Base-by-base conservation (phyloP, 2,329 filamentous ascomycete species). In the Eutypa lata region DNA sequence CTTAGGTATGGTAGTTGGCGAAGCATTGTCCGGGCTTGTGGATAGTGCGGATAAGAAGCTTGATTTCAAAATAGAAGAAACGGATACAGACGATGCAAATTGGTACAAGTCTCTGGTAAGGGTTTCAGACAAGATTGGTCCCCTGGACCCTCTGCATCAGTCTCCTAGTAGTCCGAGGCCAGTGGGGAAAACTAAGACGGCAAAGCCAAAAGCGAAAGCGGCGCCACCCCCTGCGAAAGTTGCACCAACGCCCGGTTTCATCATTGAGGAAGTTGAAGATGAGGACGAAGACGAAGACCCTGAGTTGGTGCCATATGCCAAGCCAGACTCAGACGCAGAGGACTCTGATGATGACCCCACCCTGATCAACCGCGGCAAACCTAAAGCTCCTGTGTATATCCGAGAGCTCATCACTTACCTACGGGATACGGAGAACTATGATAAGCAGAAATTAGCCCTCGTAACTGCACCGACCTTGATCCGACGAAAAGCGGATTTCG, bases 341-440 rank as follows among this genome's bases (percentile, higher is more conserved):
- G 94, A 99, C 66, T 93, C 91, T 0, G 91, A 97, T 53, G 92
- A 97, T 37, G 95, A 99, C 62, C 87, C 94, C 5, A 96, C 91
- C 0, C 76, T 96, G 18, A 81, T 97, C 47, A 87, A 89, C 53
- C 82, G 92, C 14, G 86, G 94, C 69, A 97, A 94, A 62, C 83
- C 88, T 21, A 88, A 83, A 53, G 82, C 91, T 0, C 94, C 94
- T 1, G 91, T 99, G 1, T 97, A 97, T 64, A 88, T 97, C 54
- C 85, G 91, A 45, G 91, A 96, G 62, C 78, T 97, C 11, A 86
- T 97, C 51, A 68, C 77, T 7, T 92, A 87, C 64, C 78, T 99
- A 2, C 82, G 89, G 47, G 90, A 96, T 59, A 84, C 83, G 0
- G 91, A 97, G 45, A 88, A 88, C 59, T 90, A 91, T 60, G 92